Conservation (phyloP, 352 stramenopile genomes). For the Phytophthora fragariaefolia region DNA sequence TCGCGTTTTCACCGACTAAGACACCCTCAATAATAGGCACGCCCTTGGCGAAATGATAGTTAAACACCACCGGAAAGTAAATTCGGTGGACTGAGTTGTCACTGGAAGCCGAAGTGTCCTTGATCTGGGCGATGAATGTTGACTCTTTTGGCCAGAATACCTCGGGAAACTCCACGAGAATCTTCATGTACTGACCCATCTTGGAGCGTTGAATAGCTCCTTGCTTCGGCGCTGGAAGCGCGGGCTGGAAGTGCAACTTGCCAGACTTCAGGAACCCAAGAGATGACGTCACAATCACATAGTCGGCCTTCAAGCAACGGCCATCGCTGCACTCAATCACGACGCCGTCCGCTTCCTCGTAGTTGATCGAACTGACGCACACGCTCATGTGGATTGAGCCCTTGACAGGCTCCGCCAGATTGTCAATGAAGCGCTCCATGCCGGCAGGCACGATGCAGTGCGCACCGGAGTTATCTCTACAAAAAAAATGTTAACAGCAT, state of each 20-base stretch:
- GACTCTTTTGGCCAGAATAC: slow-evolving; percentile 65
- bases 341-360: slow-evolving; percentile 34
- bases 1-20: slow-evolving; percentile 51
- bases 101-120: not conserved
- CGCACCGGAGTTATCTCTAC: slow-evolving; percentile 53
- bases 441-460: slow-evolving; percentile 58
- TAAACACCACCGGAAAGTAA: slow-evolving; percentile 68
- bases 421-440: slow-evolving; percentile 61
- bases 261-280: slow-evolving; percentile 57
- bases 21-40: slow-evolving; percentile 65
- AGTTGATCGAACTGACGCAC: slow-evolving; percentile 39
- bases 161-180: slow-evolving; percentile 68
- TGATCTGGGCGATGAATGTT: slow-evolving; percentile 54
- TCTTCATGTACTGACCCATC: slow-evolving; percentile 82
- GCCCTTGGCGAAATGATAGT: slow-evolving; percentile 60
- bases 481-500: not conserved
- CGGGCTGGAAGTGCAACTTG: slow-evolving; percentile 55
- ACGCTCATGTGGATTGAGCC: slow-evolving; percentile 42
- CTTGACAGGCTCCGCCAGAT: slow-evolving; percentile 37
- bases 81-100: slow-evolving; percentile 28
- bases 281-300: slow-evolving; percentile 64
- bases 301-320: slow-evolving; percentile 38
- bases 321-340: slow-evolving; percentile 41
- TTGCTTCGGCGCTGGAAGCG: slow-evolving; percentile 49
- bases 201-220: slow-evolving; percentile 53